A percentile compares a stretch with the other conserved stretches of the same genome.
Conservation (phyloP, 1,284 basidiomycete species). For the Leccinum solheimii region DNA sequence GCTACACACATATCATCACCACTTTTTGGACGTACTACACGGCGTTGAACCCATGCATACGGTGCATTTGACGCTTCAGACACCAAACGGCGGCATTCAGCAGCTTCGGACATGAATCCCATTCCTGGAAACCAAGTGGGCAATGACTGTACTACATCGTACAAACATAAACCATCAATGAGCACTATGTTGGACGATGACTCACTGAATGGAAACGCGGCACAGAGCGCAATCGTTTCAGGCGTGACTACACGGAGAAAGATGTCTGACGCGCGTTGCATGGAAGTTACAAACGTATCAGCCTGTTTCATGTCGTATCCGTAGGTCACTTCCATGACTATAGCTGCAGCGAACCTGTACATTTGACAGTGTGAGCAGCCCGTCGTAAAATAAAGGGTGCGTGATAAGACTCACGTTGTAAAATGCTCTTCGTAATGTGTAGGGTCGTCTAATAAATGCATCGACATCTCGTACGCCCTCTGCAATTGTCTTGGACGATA, state of each 20-base stretch:
- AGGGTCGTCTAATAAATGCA: slow-evolving; percentile 9
- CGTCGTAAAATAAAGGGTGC: neutral
- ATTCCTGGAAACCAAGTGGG: neutral
- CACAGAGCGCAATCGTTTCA: neutral
- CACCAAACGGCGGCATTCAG: neutral
- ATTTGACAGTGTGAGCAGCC: neutral
- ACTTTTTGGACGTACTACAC: neutral
- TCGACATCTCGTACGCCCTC: slow-evolving; percentile 13
- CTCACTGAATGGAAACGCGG: neutral
- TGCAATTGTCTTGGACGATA: slow-evolving; percentile 22
- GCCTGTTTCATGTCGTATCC: neutral
- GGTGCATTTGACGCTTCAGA: neutral
- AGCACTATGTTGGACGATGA: neutral
- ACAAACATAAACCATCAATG: neutral
- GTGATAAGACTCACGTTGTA: slow-evolving; percentile 6
- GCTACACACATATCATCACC: neutral
- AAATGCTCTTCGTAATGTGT: slow-evolving; percentile 12
- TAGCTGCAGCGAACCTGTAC: neutral
- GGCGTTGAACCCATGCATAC: neutral
- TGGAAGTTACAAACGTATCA: neutral
- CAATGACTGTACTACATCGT: neutral
- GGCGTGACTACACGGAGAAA: neutral
- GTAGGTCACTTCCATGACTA: neutral
- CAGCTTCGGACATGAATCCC: neutral
- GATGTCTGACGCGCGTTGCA: neutral